Conservation (phyloP, 2,329 filamentous ascomycete species). For the Hymenoscyphus linearis region DNA sequence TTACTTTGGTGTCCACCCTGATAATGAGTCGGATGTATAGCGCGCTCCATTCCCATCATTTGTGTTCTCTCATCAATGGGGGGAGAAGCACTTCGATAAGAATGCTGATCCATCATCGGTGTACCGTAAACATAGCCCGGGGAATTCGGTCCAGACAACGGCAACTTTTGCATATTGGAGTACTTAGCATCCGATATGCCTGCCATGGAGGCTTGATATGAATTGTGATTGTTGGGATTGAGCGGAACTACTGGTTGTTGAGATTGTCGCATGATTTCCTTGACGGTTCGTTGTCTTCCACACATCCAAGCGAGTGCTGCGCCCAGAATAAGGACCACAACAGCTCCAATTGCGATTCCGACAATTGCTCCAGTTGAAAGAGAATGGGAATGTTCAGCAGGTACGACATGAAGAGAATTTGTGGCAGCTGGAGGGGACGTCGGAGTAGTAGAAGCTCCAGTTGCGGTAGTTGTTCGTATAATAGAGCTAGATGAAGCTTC, state of each 20-base stretch:
- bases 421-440: conserved; percentile 4
- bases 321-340: conserved; percentile 37
- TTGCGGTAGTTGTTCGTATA: not conserved
- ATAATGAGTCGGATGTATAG: conserved; percentile 2
- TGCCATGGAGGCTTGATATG: conserved; percentile 18
- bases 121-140: not conserved
- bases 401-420: not conserved
- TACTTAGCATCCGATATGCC: conserved; percentile 22
- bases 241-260: conserved; percentile 3
- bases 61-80: conserved; percentile 16
- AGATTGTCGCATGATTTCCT: conserved; percentile 12
- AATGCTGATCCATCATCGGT: conserved; percentile 9
- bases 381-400: conserved; percentile 2
- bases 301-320: conserved; percentile 44
- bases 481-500: not conserved
- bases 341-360: conserved; percentile 50
- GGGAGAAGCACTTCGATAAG: conserved; percentile 17
- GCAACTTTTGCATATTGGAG: conserved; percentile 20
- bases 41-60: conserved; percentile 16
- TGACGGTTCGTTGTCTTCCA: conserved; percentile 31
- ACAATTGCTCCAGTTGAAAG: conserved; percentile 47
- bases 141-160: conserved; percentile 2
- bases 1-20: conserved; percentile 6
- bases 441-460: not conserved
- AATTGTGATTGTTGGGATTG: conserved; percentile 12